Base-by-base conservation (phyloP, 768 basidiomycete genomes). In the Amanita exitialis region DNA sequence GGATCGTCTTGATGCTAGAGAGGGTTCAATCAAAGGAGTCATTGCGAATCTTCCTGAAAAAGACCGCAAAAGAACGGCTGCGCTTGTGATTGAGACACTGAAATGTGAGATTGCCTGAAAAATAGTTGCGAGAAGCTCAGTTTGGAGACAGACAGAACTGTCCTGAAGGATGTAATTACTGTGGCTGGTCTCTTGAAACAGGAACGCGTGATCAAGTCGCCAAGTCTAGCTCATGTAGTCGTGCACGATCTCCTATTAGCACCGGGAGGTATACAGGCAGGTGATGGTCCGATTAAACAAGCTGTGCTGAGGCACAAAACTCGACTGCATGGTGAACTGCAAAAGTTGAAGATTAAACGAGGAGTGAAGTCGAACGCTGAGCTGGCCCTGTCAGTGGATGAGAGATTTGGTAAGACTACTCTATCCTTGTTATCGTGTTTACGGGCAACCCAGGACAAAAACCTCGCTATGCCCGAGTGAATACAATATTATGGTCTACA, bases 11-110 rank as follows among this genome's bases (percentile, higher is more conserved):
- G 88, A 94, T 63, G 77, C 80, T 39, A 92, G 86, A 64, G 76
- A 91, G 65, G 93, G 92, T n/a, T 94, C 90, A 12, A 86, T 97
- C 61, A 93, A 95, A 62, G 79, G 93, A 49, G 66, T 91, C 30
- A 69, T 95, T 37, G 79, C 80, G 16, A 77, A 79, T 49, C 70
- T 92, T 25, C 79, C 86, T 23, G 80, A 83, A 62, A 83, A 83
- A 66, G 75, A 77, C 57, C 77, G 85, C 60, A 88, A 87, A 61
- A 75, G 90, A 47, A 84, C 83, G 4, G 78, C 89, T 30, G 90
- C 90, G 7, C 79, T 96, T 34, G 83, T 97, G 28, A 93, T 98
- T 49, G 90, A 96, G 69, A 95, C 92, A 0, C 70, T 98, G 43
- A 97, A 96, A 77, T 97, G 94, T 95, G 67, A 73, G 82, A 53